Conservation (phyloP, 768 basidiomycete species). For the Naganishia friedmannii region DNA sequence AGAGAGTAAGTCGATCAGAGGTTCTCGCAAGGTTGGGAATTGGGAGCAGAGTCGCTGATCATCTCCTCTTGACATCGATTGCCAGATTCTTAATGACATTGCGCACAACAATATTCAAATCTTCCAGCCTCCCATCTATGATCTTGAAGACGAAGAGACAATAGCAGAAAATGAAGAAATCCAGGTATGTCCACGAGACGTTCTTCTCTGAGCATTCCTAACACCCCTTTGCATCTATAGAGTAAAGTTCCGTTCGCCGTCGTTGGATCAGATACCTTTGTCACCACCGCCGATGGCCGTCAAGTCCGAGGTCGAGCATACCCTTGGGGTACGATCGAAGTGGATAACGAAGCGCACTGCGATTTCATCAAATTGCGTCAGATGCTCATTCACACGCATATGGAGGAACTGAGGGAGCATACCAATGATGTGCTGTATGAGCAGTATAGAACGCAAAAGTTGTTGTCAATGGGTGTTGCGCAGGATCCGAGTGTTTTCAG, state of each 20-base stretch:
- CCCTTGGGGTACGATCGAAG: constrained; percentile 98
- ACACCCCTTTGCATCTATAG: constrained; percentile 38
- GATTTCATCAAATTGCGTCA: constrained; percentile 99
- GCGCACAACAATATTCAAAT: constrained; percentile 93
- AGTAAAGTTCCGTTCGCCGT: constrained; percentile 99
- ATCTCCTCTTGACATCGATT: not conserved
- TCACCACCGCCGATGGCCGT: constrained; percentile 80
- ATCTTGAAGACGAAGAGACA: constrained; percentile 98
- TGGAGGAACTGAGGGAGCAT: constrained; percentile 98
- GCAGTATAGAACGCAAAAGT: constrained; percentile 95
- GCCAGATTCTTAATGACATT: constrained; percentile 85
- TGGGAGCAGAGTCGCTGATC: not conserved
- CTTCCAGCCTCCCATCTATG: constrained; percentile 95
- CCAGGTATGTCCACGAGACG: constrained; percentile 48
- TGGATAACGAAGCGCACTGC: constrained; percentile 98
- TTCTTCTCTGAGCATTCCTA: not conserved
- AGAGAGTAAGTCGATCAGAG: constrained; percentile 63
- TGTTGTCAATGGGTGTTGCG: constrained; percentile 93
- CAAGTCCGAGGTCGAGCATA: constrained; percentile 91
- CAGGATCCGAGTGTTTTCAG: constrained; percentile 98
- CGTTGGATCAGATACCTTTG: constrained; percentile 84
- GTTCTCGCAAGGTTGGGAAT: not conserved
- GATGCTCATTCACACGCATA: constrained; percentile 98
- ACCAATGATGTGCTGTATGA: constrained; percentile 95
- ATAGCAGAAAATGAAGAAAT: constrained; percentile 97